A percentile compares a stretch with the other conserved stretches of the same genome.
Evolutionary conservation across 1,284 basidiomycete genomes (phyloP).

Genomic region (Hortiboletus rubellus): DNA sequence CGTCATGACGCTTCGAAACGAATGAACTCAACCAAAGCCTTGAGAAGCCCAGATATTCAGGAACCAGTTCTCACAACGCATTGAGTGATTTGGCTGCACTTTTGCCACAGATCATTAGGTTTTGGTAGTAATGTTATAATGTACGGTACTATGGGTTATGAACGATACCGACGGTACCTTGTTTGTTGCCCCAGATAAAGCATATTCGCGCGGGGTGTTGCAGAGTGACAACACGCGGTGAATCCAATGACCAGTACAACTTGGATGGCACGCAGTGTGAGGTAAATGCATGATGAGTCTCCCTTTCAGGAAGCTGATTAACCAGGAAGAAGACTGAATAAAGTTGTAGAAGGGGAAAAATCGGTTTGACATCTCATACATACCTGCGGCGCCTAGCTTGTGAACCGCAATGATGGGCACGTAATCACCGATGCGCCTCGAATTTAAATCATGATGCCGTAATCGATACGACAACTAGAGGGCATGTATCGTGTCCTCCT

Average conservation of each 20-base stretch:
- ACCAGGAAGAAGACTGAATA: not conserved
- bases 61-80: no score
- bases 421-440: no score
- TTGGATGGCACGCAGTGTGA: not conserved
- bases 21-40: not conserved
- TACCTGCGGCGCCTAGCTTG: no score
- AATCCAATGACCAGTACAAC: not conserved
- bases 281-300: not conserved
- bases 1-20: not conserved
- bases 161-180: no score
- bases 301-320: not conserved
- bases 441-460: conserved; percentile 1
- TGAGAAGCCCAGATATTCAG: not conserved
- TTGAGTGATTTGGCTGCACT: no score
- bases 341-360: not conserved
- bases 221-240: not conserved
- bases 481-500: conserved; percentile 6
- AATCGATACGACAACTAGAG: conserved; percentile 6
- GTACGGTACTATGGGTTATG: no score
- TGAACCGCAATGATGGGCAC: no score
- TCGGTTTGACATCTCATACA: not conserved
- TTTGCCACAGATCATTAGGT: no score
- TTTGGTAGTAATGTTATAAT: no score
- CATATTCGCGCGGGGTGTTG: not conserved
- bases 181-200: not conserved